phyloP scores from a whole-genome alignment of 345 rosid genomes.

The Pugionium cornutum region DNA sequence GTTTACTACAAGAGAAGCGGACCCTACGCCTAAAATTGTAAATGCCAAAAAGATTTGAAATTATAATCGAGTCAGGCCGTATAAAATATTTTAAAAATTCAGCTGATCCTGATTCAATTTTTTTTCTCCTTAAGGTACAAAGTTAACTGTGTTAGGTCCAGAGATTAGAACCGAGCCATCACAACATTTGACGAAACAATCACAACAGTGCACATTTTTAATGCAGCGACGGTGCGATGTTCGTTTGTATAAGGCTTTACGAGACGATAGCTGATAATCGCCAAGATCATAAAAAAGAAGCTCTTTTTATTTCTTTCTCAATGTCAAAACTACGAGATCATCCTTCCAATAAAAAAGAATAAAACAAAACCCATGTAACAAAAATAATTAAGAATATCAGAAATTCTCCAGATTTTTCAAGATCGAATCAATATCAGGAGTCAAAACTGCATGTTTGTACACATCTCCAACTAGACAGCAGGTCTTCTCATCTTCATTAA shows the following conservation, averaged over 20 bases:
- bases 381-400: slow-evolving; percentile 22
- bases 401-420: slow-evolving; percentile 44
- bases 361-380: slow-evolving; percentile 19
- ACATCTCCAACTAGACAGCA: slow-evolving; percentile 64
- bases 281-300: neutral
- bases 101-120: too few relatives aligned
- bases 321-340: slow-evolving; percentile 12
- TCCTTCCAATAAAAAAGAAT: slow-evolving; percentile 14
- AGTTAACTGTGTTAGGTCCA: too few relatives aligned
- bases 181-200: too few relatives aligned
- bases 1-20: slow-evolving; percentile 14
- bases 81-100: too few relatives aligned
- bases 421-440: slow-evolving; percentile 68
- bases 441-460: slow-evolving; percentile 58
- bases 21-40: neutral
- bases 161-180: too few relatives aligned
- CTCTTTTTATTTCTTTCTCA: slow-evolving; percentile 10
- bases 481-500: slow-evolving; percentile 51
- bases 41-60: too few relatives aligned
- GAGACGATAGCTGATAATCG: too few relatives aligned
- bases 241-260: too few relatives aligned
- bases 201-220: too few relatives aligned
- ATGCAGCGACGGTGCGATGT: too few relatives aligned
- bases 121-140: too few relatives aligned
- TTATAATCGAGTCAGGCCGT: too few relatives aligned